Percentiles rank a stretch among this genome's conserved stretches.
These are phyloP conservation scores for Aaosphaeria pasadenensis DNA, from an alignment of 2,329 filamentous ascomycete genomes.

Conservation along the genomic window DNA sequence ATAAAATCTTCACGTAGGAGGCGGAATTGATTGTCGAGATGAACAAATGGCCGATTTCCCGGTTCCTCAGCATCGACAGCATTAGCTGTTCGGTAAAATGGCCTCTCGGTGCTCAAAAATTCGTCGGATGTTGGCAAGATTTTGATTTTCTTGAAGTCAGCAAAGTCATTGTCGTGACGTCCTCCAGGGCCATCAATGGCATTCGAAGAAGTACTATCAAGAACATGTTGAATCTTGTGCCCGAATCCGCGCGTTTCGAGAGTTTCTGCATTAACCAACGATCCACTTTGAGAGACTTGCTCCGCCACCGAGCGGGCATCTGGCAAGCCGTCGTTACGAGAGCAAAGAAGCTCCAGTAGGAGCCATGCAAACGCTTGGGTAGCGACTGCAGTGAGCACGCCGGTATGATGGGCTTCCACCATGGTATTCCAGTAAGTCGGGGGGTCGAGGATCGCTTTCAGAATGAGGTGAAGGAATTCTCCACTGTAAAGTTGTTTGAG, in stretches of 20 bases:
- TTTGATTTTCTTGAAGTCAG: slow-evolving; percentile 58
- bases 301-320: slow-evolving; percentile 24
- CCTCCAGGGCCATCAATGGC: slow-evolving; percentile 51
- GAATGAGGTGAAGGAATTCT: slow-evolving; percentile 47
- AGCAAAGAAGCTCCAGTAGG: slow-evolving; percentile 48
- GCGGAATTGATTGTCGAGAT: slow-evolving; percentile 71
- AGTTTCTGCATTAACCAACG: slow-evolving; percentile 33
- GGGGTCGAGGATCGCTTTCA: slow-evolving; percentile 50
- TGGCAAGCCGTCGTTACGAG: slow-evolving; percentile 20
- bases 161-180: slow-evolving; percentile 71
- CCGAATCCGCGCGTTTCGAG: slow-evolving; percentile 55
- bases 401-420: slow-evolving; percentile 25
- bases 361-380: slow-evolving; percentile 38
- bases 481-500: slow-evolving; percentile 52
- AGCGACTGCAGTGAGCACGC: slow-evolving; percentile 17
- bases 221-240: slow-evolving; percentile 48
- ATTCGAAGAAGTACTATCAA: slow-evolving; percentile 51
- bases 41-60: slow-evolving; percentile 42
- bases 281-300: slow-evolving; percentile 13
- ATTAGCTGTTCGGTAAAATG: slow-evolving; percentile 55
- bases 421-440: slow-evolving; percentile 55
- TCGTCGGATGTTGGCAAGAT: slow-evolving; percentile 68
- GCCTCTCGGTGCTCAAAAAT: slow-evolving; percentile 50
- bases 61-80: slow-evolving; percentile 45
- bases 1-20: slow-evolving; percentile 70